Evolutionary conservation across 1,139 yeast species (phyloP), one percentile per base, ranked within the genome.

Genomic region (Hansenula lynferdii): DNA sequence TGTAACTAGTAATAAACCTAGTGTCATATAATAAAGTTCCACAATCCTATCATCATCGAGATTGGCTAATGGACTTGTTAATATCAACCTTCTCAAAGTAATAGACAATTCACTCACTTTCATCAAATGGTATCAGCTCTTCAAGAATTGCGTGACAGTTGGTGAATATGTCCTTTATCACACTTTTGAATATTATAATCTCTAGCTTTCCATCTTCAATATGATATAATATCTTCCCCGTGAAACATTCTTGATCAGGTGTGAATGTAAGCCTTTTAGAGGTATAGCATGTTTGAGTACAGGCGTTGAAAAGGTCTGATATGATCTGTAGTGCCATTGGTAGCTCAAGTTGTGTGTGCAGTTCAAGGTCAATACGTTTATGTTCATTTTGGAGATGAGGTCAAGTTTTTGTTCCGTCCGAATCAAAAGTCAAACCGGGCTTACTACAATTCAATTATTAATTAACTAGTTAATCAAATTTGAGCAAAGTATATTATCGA

Each of bases 1-100:
- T 1, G 73, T 64, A 0, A 62, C 48, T 1, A 69, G 39, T n/a
- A 70, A 42, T 25, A 66, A 44, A 1, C 69, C 73, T 14, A 62
- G 32, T 2, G 70, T 60, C 16, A 57, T 49, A 15, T 43, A 38
- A 30, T 45, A 50, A 3, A 43, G 11, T 17, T 38, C 34, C 5
- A 39, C 29, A 5, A 23, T 26, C n/a, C 34, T 23, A 17, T 39
- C 44, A 21, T 43, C 38, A 0, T 26, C 10, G 16, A 8, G 10
- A 10, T 12, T 10, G 6, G 18, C 19, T n/a, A 40, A 41, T 18
- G 32, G 30, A n/a, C n/a, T n/a, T n/a, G n/a, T n/a, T n/a, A n/a
- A n/a, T n/a, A n/a, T n/a, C n/a, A n/a, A n/a, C n/a, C n/a, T n/a
- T n/a, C n/a, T n/a, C n/a, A n/a, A n/a, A n/a, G n/a, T n/a, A n/a